Percentiles rank a stretch among this genome's conserved stretches.
phyloP scores from a whole-genome alignment of 108 stramenopile species.

The Pseudonitzschia multistriata region DNA sequence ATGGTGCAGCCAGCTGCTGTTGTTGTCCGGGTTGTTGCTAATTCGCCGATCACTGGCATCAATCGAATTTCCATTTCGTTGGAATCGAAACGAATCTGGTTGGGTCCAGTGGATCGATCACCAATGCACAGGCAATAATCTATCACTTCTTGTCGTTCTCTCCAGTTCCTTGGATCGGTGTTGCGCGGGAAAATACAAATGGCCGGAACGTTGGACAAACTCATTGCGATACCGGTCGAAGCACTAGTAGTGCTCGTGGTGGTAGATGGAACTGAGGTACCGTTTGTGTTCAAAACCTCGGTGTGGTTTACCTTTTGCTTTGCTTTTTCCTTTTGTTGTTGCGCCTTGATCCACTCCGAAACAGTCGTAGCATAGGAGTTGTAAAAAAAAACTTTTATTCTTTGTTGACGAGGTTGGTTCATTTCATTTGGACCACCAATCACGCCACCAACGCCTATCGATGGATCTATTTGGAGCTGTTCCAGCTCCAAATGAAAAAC shows the following conservation, averaged over 20 bases:
- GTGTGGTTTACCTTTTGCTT: neutral
- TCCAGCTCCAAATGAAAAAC: slow-evolving; percentile 59
- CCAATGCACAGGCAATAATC: slow-evolving; percentile 73
- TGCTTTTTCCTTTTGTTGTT: slow-evolving; percentile 3
- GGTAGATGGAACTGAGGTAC: neutral
- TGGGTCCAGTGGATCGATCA: slow-evolving; percentile 30
- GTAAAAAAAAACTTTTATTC: slow-evolving; percentile 65
- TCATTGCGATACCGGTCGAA: slow-evolving; percentile 6
- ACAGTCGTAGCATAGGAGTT: slow-evolving; percentile 52
- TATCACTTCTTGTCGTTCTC: slow-evolving; percentile 20
- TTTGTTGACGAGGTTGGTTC: slow-evolving; percentile 12
- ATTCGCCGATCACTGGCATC: neutral
- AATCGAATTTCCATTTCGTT: slow-evolving; percentile 21
- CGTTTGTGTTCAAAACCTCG: neutral
- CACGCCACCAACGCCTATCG: neutral
- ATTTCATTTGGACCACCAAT: neutral
- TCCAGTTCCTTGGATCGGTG: slow-evolving; percentile 25
- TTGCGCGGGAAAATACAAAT: slow-evolving; percentile 49
- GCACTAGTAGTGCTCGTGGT: neutral
- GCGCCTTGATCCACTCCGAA: slow-evolving; percentile 26
- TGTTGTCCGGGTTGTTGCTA: neutral
- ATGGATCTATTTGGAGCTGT: slow-evolving; percentile 17
- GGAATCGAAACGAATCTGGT: slow-evolving; percentile 24
- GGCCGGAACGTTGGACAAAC: slow-evolving; percentile 50
- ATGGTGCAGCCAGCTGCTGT: neutral